Percentiles rank a stretch among this genome's conserved stretches.
These are phyloP conservation scores for Aureobasidium sp. DNA, from an alignment of 2,329 filamentous ascomycete species.

Conservation along the genomic window DNA sequence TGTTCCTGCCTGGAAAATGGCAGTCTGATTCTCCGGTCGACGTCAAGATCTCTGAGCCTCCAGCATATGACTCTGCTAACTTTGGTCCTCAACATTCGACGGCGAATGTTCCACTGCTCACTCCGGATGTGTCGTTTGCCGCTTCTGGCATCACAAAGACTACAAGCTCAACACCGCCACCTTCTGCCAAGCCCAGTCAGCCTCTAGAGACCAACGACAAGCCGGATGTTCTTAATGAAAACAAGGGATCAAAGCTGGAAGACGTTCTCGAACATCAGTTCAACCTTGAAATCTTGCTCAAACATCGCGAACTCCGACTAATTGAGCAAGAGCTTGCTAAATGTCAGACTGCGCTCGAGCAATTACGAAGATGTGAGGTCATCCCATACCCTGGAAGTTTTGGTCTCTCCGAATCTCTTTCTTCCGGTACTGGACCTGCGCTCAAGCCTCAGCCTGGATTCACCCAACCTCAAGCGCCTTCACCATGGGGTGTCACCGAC, in stretches of 20 bases:
- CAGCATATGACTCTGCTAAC: neutral
- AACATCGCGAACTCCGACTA: slow-evolving; percentile 87
- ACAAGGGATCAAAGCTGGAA: slow-evolving; percentile 47
- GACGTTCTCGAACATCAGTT: slow-evolving; percentile 79
- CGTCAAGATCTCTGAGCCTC: neutral
- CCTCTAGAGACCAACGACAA: neutral
- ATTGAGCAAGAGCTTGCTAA: slow-evolving; percentile 96
- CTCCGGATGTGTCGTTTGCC: neutral
- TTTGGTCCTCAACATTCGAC: neutral
- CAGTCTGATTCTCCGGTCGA: neutral
- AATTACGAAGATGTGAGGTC: slow-evolving; percentile 83
- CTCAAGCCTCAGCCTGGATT: slow-evolving; percentile 56
- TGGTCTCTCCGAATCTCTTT: slow-evolving; percentile 61
- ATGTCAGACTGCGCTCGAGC: slow-evolving; percentile 87
- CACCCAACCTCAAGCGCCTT: slow-evolving; percentile 65
- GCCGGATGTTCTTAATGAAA: slow-evolving; percentile 15
- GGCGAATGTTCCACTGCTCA: neutral
- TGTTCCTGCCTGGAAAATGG: neutral
- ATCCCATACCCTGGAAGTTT: slow-evolving; percentile 78
- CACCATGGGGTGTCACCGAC: slow-evolving; percentile 84
- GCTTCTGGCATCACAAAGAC: neutral
- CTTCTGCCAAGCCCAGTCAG: neutral
- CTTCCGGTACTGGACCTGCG: slow-evolving; percentile 66
- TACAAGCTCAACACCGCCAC: neutral
- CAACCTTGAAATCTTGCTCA: slow-evolving; percentile 83